Base-by-base conservation (phyloP, 768 basidiomycete genomes). In the Tubosaeta sp. region DNA sequence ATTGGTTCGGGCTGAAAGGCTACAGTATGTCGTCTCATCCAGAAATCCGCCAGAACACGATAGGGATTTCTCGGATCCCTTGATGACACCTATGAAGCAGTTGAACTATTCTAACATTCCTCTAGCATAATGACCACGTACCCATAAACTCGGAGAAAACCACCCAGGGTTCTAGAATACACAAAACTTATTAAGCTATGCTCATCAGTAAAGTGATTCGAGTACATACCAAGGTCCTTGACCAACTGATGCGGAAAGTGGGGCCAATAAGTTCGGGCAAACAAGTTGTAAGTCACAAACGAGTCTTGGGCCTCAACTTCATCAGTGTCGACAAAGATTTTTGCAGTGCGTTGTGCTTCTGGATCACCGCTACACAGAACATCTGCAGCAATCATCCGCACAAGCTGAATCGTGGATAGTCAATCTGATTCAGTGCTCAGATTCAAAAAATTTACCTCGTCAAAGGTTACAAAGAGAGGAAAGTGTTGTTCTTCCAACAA, bases 121-220 rank as follows among this genome's bases (percentile, higher is more conserved):
- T 14, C 9, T 16, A n/a, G 24, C 2, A 35, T 11, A n/a, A 24
- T 30, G 30, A 31, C 10, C 9, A 59, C 70, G n/a, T 47, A 80
- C 85, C 86, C 51, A 87, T 74, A 22, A 88, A 66, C 59, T 88
- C 84, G 32, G 77, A 79, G 59, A 78, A 88, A 0, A 85, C 82
- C 4, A 83, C 66, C 12, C 78, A 71, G 2, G 84, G 75, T 61
- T 84, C 86, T 88, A 45, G 41, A 3, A 48, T 13, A 10, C 24
- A 25, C 16, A 44, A 19, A 45, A 44, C 8, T 21, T 0, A 27
- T 45, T 18, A 42, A 41, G 43, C 22, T 29, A 3, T n/a, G 6
- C 16, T 12, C 12, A 8, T 30, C 5, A 11, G 30, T 1, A 40
- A 18, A 13, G 25, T 12, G 10, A 38, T 10, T 12, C 3, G 5